phyloP scores from a whole-genome alignment of 805 yeast genomes.

The Pichia occidentalis region DNA sequence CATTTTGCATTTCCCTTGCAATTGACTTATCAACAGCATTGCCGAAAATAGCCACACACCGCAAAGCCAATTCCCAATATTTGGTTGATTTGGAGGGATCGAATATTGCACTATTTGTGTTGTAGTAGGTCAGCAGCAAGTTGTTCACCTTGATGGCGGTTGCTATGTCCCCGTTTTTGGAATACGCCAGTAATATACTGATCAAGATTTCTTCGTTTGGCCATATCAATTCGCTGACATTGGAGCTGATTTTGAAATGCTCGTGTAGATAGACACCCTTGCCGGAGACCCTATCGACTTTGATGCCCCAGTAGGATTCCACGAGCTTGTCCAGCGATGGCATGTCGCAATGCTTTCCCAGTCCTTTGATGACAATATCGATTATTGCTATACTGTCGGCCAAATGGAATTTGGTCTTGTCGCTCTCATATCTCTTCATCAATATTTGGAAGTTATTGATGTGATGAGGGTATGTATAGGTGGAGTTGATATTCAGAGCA shows the following conservation, averaged over 20 bases:
- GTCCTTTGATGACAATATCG: conserved; percentile 6
- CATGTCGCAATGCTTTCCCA: conserved; percentile 26
- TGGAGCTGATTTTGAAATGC: conserved; percentile 9
- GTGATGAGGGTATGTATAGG: conserved; percentile 7
- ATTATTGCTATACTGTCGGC: conserved; percentile 1
- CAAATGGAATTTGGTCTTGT: neutral
- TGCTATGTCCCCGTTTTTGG: conserved; percentile 24
- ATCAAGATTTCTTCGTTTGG: conserved; percentile 25
- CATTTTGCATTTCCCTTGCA: conserved; percentile 16
- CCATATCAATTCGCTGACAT: conserved; percentile 13
- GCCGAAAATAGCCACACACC: conserved; percentile 21
- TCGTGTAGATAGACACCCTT: conserved; percentile 3
- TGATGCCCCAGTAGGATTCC: conserved; percentile 25
- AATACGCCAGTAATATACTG: conserved; percentile 26
- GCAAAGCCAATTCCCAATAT: conserved; percentile 26
- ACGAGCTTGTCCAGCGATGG: conserved; percentile 22
- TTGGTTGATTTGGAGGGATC: neutral
- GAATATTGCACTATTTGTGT: neutral
- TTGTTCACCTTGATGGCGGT: conserved; percentile 25
- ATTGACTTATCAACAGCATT: conserved; percentile 19
- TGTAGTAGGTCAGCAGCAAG: conserved; percentile 20
- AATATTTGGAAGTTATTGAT: conserved; percentile 7
- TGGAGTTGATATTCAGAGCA: neutral
- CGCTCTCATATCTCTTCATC: conserved; percentile 7
- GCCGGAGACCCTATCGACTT: conserved; percentile 4